Evolutionary conservation across 805 yeast species (phyloP).

Genomic region (Candida sanyiensis): DNA sequence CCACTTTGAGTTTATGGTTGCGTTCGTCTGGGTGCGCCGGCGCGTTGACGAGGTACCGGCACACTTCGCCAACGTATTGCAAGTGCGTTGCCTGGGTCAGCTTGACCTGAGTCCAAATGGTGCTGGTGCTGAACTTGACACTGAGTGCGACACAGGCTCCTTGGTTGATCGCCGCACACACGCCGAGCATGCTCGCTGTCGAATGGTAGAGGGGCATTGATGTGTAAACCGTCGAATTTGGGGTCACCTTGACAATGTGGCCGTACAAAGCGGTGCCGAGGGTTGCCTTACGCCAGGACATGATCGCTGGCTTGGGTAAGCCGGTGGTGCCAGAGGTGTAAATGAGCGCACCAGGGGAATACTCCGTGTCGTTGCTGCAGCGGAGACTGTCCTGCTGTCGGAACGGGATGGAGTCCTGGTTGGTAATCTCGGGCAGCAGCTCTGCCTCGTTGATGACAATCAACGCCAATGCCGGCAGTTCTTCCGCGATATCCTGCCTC

Average conservation of each 20-base stretch:
- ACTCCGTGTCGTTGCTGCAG: conserved; percentile 51
- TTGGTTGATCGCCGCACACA: conserved; percentile 55
- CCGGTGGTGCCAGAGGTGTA: conserved; percentile 96
- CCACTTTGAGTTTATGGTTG: conserved; percentile 56
- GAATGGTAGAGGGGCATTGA: conserved; percentile 96
- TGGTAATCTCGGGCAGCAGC: conserved; percentile 35
- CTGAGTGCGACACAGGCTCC: conserved; percentile 79
- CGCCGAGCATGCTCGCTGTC: conserved; percentile 85
- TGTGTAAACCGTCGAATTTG: conserved; percentile 60
- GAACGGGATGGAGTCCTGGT: conserved; percentile 40
- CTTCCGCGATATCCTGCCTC: conserved; percentile 34
- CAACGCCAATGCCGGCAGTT: conserved; percentile 36
- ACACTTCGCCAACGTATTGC: conserved; percentile 93
- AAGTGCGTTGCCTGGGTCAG: conserved; percentile 68
- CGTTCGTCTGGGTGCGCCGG: conserved; percentile 61
- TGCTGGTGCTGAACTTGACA: conserved; percentile 73
- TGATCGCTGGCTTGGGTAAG: conserved; percentile 85
- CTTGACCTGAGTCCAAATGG: conserved; percentile 87
- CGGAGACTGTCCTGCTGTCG: conserved; percentile 54
- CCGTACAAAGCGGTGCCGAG: conserved; percentile 71
- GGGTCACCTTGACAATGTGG: conserved; percentile 53
- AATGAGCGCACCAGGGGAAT: conserved; percentile 63
- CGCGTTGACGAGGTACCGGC: conserved; percentile 73
- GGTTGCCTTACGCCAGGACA: conserved; percentile 83
- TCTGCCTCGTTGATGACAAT: conserved; percentile 47